Percentiles rank a stretch among this genome's conserved stretches.
Conservation (phyloP, 2,329 filamentous ascomycete species). For the Alternaria triticina region DNA sequence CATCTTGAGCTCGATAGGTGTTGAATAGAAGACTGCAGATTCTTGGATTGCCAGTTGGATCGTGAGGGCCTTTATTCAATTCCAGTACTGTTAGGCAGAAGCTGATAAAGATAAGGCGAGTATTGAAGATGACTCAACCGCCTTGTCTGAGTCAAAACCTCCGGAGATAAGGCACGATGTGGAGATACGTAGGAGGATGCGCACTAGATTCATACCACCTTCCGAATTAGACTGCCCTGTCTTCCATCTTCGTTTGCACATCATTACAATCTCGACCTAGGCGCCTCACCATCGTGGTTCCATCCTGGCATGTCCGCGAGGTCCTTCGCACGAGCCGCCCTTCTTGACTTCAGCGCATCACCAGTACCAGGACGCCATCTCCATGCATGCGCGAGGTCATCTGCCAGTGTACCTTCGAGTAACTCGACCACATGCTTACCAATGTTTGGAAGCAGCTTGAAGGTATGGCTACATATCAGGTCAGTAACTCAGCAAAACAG, state of each 20-base stretch:
- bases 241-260: neutral
- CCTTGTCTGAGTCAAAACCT: neutral
- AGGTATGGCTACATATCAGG: constrained; percentile 48
- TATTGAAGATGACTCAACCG: neutral
- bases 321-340: constrained; percentile 52
- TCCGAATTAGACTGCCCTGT: neutral
- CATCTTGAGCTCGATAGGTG: constrained; percentile 12
- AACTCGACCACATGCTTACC: constrained; percentile 57
- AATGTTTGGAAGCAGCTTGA: constrained; percentile 56
- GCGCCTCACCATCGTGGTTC: constrained; percentile 33
- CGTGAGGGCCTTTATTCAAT: neutral
- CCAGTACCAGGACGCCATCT: constrained; percentile 54
- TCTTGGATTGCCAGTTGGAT: neutral
- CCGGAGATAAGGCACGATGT: neutral
- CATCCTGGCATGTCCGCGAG: constrained; percentile 56
- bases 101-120: neutral
- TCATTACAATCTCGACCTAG: constrained; percentile 13
- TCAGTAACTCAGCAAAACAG: neutral
- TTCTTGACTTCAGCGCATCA: constrained; percentile 52
- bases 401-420: constrained; percentile 49
- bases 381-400: constrained; percentile 52
- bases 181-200: neutral
- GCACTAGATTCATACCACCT: neutral
- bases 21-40: neutral
- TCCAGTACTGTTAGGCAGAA: neutral